Base-by-base conservation (phyloP, 805 yeast genomes). In the Danielia oregonensis region DNA sequence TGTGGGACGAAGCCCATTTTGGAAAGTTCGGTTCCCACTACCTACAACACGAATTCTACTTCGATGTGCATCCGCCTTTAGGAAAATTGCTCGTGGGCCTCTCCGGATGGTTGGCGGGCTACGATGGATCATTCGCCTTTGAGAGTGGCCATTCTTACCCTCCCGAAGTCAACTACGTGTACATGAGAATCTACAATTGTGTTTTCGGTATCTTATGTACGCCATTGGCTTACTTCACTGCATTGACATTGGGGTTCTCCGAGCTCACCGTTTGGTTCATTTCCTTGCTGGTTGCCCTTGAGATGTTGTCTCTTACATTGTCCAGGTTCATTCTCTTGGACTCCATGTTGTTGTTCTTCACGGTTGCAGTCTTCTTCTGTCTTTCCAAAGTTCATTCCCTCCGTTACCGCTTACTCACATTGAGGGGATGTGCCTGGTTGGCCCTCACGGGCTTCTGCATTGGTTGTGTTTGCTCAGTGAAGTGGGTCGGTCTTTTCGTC, bases 1-100 rank as follows among this genome's bases (percentile, higher is more conserved):
- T 93, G 16, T 89, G 97, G 97, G 97, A 88, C 63, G 97, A 88
- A 58, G 97, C 96, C 26, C 96, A 89, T 66, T 91, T 91, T 60
- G 98, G 97, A 33, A 93, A 91, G 59, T 91, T 91, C 58, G 97
- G 97, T 21, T 82, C 96, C 9, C 82, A 86, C 58, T 91, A 91
- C 61, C 68, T 91, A 43, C 80, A 68, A 46, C 93, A 86, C 48
- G 95, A 86, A 52, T 87, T 85, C 57, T 91, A 89, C 60, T 94
- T 86, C 57, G 98, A 91, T 61, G 96, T 91, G 22, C 98, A 91
- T 62, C 98, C 98, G 31, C 98, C 98, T 2, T 68, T 91, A 50
- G 97, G 97, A 15, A 91, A 91, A 61, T 82, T 91, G 83, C 71
- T 93, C 40, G 86, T 87, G 39, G 97, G 95, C 0, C 68, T 86